Evolutionary conservation across 2,329 filamentous ascomycete genomes (phyloP), one percentile per base, ranked within the genome.

Genomic region (Cladosporium oxysporum): DNA sequence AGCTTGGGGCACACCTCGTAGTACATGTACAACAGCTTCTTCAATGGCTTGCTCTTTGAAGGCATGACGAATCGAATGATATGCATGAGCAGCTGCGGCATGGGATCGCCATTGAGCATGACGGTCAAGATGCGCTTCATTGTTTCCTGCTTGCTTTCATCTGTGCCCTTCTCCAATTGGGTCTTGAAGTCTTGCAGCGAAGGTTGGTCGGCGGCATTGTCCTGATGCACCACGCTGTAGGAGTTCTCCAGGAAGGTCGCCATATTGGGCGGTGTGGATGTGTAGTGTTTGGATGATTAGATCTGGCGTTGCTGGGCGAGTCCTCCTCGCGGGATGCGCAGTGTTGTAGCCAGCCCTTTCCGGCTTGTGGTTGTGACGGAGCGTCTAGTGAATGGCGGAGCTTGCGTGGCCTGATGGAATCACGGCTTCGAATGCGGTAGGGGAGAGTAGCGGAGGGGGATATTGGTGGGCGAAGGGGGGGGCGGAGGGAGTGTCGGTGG

Each of bases 21-120:
- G 84, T 99, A 99, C 80, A 99, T 95, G 82, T 99, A 99, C 65
- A 99, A 87, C 68, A 99, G 86, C 84, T 99, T 99, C 87, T 99
- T 99, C 75, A 99, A 84, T 50, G 90, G 84, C 83, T 99, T 99
- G 80, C 91, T 92, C 83, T 96, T 97, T 69, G 93, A 97, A 16
- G 95, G 95, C 95, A 99, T 99, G 74, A 99, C 93, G 79, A 99
- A 99, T 79, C 95, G 92, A 79, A 99, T 99, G 76, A 99, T 99
- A 83, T 98, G 95, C 95, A 99, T 99, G 73, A 99, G 88, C 23
- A 99, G 85, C 72, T 93, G 90, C 29, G 93, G 91, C 90, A 99
- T 95, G 49, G 95, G 90, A 77, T 99, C 94, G 72, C 95, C 95
- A 79, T 98, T 98, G 76, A 99, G 88, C 95, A 99, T 98, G 77